These are phyloP conservation scores for Sextonia rubra DNA, from an alignment of 164 flowering plant species.

Conservation along the genomic window DNA sequence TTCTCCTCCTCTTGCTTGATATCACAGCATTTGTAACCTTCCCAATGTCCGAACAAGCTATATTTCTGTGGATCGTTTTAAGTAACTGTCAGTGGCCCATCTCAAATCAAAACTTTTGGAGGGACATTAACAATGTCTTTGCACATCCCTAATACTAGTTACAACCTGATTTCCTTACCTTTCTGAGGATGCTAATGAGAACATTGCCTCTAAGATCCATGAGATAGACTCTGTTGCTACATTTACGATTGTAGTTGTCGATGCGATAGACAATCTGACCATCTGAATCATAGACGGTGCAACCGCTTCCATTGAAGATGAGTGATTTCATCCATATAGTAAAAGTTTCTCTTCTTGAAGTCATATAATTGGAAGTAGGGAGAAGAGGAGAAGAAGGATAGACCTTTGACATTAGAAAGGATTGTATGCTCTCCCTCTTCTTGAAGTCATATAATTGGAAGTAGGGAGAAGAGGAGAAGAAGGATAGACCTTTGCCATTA, in stretches of 20 bases:
- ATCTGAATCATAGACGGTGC: conserved; percentile 34
- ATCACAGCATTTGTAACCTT: conserved; percentile 18
- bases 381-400: conserved; percentile 21
- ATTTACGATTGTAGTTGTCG: conserved; percentile 30
- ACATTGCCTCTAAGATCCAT: conserved; percentile 39
- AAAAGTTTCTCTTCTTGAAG: conserved; percentile 23
- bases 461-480: conserved; percentile 10
- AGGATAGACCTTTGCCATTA: conserved; percentile 33
- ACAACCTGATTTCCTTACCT: conserved; percentile 12
- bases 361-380: conserved; percentile 2
- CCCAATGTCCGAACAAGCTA: conserved; percentile 22
- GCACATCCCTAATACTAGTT: neutral
- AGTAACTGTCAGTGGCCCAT: neutral
- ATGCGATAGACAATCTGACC: conserved; percentile 38
- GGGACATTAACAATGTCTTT: neutral
- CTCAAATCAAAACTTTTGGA: neutral
- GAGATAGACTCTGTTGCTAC: conserved; percentile 27
- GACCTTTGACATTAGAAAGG: conserved; percentile 30
- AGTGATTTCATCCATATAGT: conserved; percentile 50
- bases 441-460: conserved; percentile 7
- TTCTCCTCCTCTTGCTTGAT: conserved; percentile 7
- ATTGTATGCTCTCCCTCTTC: conserved; percentile 18
- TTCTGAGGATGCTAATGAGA: conserved; percentile 25
- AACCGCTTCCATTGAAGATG: conserved; percentile 27
- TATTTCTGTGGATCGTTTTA: conserved; percentile 13